Evolutionary conservation across 2,329 filamentous ascomycete genomes (phyloP).

Genomic region (Colletotrichum orchidophilum): DNA sequence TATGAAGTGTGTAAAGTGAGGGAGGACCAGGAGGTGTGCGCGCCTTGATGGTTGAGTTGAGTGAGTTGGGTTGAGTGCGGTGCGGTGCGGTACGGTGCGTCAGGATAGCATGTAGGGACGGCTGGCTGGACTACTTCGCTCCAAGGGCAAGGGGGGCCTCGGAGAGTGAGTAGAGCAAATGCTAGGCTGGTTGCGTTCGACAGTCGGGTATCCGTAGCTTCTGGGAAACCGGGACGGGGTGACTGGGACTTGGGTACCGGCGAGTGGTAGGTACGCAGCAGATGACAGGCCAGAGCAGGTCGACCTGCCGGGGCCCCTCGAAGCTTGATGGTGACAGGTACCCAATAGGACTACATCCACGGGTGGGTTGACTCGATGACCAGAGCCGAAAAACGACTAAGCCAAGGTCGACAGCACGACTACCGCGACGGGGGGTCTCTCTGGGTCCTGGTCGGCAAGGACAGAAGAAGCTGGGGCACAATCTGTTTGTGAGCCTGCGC

Average conservation of each 20-base stretch:
- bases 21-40: conserved; percentile 27
- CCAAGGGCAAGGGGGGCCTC: conserved; percentile 14
- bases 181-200: conserved; percentile 28
- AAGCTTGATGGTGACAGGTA: conserved; percentile 36
- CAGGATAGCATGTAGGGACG: conserved; percentile 15
- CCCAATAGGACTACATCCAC: conserved; percentile 32
- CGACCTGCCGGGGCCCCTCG: conserved; percentile 34
- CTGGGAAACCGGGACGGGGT: conserved; percentile 9
- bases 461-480: neutral
- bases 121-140: conserved; percentile 14
- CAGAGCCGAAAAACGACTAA: conserved; percentile 12
- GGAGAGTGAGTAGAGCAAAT: conserved; percentile 9
- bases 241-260: conserved; percentile 18
- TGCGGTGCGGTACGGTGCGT: conserved; percentile 28
- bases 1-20: conserved; percentile 10
- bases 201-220: conserved; percentile 23
- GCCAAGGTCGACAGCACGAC: conserved; percentile 24
- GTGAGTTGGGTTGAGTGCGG: conserved; percentile 18
- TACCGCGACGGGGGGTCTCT: conserved; percentile 18
- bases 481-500: neutral
- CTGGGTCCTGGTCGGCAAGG: neutral
- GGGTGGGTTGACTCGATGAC: conserved; percentile 27
- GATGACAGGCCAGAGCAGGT: conserved; percentile 33
- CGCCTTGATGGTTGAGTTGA: conserved; percentile 33
- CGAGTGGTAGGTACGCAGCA: conserved; percentile 25